A percentile compares a stretch with the other conserved stretches of the same genome.
These are phyloP conservation scores for Lactarius sanguifluus DNA, from an alignment of 768 basidiomycete species.

Conservation along the genomic window DNA sequence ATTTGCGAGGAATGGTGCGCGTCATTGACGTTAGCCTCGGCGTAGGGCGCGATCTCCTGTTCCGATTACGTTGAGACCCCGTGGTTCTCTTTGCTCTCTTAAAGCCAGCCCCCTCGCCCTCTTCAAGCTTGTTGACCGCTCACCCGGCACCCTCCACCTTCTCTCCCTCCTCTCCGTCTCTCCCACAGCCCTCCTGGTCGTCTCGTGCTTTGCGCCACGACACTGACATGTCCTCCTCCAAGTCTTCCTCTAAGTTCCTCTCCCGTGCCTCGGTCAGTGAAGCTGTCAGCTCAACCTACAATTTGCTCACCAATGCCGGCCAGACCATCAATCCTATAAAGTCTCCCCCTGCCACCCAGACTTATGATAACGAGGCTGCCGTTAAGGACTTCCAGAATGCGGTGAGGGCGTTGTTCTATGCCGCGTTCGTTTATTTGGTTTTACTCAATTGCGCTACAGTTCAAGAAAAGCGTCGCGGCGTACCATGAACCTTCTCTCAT, in stretches of 20 bases:
- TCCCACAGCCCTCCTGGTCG: neutral
- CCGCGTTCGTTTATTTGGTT: neutral
- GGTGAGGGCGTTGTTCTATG: constrained; percentile 1
- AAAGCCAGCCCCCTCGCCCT: neutral
- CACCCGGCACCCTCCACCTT: neutral
- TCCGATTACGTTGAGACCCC: constrained; percentile 3
- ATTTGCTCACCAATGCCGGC: neutral
- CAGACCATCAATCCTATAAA: constrained; percentile 8
- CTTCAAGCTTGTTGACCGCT: neutral
- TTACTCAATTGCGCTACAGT: neutral
- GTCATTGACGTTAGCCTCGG: neutral
- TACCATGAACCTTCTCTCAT: constrained; percentile 12
- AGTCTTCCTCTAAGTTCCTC: constrained; percentile 6
- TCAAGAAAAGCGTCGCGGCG: constrained; percentile 15
- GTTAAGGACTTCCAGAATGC: constrained; percentile 13
- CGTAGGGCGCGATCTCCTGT: constrained; percentile 9
- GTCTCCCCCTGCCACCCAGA: neutral
- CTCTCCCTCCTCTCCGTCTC: neutral
- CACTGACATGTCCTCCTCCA: constrained; percentile 7
- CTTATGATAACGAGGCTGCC: constrained; percentile 7
- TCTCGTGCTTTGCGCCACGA: too few species aligned
- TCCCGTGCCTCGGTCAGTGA: constrained; percentile 17
- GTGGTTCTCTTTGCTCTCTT: neutral
- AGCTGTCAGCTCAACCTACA: neutral
- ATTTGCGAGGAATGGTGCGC: constrained; percentile 5